Conservation (phyloP, 331 rosid genomes). For the Malus hybrid region DNA sequence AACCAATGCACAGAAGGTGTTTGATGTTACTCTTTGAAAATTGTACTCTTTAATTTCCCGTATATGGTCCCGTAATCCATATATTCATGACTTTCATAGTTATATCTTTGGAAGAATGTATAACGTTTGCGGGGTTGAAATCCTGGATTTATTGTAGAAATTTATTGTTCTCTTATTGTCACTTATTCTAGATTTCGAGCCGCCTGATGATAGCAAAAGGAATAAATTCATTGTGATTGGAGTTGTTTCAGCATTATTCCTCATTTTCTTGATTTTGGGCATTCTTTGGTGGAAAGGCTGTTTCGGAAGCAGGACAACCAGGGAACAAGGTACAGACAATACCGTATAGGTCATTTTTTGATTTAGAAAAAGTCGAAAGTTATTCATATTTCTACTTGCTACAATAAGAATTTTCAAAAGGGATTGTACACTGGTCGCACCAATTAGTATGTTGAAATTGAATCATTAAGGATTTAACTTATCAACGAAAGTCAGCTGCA, state of each 20-base stretch:
- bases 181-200: constrained; percentile 6
- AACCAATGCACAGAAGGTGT: too few relatives aligned
- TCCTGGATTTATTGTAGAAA: not conserved
- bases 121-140: too few relatives aligned
- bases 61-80: too few relatives aligned
- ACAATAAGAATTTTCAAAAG: not conserved
- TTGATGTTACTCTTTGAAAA: too few relatives aligned
- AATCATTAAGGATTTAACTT: not conserved
- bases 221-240: constrained; percentile 1
- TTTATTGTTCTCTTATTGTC: not conserved
- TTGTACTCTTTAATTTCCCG: too few relatives aligned
- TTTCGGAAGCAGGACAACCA: constrained; percentile 2
- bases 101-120: too few relatives aligned
- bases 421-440: not conserved
- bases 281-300: constrained; percentile 11
- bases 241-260: constrained; percentile 1
- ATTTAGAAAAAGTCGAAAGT: not conserved
- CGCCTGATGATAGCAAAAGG: not conserved
- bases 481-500: not conserved
- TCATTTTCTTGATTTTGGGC: not conserved
- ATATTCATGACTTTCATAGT: too few relatives aligned
- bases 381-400: not conserved
- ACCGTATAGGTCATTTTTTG: too few relatives aligned
- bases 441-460: not conserved
- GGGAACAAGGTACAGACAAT: constrained; percentile 6